Percentiles rank a stretch among this genome's conserved stretches.
These are phyloP conservation scores for Graphilbum sp. DNA, from an alignment of 2,329 filamentous ascomycete species.

Conservation along the genomic window DNA sequence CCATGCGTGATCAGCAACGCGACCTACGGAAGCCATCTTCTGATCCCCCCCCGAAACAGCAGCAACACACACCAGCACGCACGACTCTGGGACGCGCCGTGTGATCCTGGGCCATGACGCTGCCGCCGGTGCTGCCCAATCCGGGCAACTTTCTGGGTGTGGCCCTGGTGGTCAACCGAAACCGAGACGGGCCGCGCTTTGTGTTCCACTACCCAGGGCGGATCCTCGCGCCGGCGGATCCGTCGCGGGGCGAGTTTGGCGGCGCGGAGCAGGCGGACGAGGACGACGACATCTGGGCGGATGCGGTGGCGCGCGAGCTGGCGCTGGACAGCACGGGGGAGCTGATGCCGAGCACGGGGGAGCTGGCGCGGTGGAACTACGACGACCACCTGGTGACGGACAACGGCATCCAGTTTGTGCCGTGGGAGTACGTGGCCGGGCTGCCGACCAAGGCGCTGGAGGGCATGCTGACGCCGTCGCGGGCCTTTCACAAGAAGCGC, in stretches of 20 bases:
- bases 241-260: slow-evolving; percentile 11
- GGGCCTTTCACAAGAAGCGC: slow-evolving; percentile 61
- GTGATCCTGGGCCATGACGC: no score
- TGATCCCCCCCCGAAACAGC: no score
- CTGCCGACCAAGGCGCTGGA: slow-evolving; percentile 64
- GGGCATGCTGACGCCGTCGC: slow-evolving; percentile 60
- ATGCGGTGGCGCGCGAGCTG: slow-evolving; percentile 24
- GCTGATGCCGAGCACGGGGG: slow-evolving; percentile 18
- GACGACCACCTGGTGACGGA: slow-evolving; percentile 40
- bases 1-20: no score
- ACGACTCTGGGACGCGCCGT: no score
- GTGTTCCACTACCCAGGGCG: slow-evolving; percentile 78
- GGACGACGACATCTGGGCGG: slow-evolving; percentile 34
- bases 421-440: slow-evolving; percentile 59
- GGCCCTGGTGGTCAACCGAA: slow-evolving; percentile 57
- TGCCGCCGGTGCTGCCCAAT: slow-evolving; percentile 28
- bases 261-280: slow-evolving; percentile 24
- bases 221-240: slow-evolving; percentile 23
- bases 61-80: no score
- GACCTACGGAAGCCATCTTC: no score
- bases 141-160: slow-evolving; percentile 48
- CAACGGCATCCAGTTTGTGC: slow-evolving; percentile 39
- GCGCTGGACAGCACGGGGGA: slow-evolving; percentile 14
- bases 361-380: slow-evolving; percentile 28
- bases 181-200: slow-evolving; percentile 62